Evolutionary conservation across 306 rosid species (phyloP).

Genomic region (Quercus dentata): DNA sequence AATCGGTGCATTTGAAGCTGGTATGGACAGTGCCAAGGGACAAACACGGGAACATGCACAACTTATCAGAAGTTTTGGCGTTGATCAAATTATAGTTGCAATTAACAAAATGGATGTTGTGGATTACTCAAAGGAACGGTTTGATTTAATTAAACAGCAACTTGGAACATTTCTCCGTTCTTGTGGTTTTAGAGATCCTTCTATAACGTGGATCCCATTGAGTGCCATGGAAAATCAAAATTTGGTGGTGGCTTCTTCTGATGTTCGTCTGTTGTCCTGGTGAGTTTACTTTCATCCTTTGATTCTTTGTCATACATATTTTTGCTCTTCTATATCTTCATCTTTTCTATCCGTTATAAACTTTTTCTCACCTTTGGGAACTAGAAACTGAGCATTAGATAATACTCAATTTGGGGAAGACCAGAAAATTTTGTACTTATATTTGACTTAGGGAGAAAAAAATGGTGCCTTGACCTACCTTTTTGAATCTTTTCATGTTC

Average conservation of each 20-base stretch:
- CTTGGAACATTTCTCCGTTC: slow-evolving; percentile 76
- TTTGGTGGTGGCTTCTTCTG: slow-evolving; percentile 82
- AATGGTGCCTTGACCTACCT: not conserved
- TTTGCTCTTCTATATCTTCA: not conserved
- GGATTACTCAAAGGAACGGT: slow-evolving; percentile 75
- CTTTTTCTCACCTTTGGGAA: not conserved
- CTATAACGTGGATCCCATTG: slow-evolving; percentile 75
- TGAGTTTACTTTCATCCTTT: slow-evolving; percentile 32
- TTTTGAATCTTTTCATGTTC: not conserved
- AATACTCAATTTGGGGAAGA: not conserved
- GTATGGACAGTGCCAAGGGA: slow-evolving; percentile 82
- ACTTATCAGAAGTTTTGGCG: slow-evolving; percentile 96
- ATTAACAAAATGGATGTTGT: slow-evolving; percentile 94
- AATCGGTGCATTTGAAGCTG: slow-evolving; percentile 85
- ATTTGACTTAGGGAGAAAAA: not conserved
- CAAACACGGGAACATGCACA: slow-evolving; percentile 95
- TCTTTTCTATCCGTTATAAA: not conserved
- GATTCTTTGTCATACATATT: not conserved
- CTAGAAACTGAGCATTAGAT: not conserved
- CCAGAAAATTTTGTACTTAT: not conserved
- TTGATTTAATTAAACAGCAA: slow-evolving; percentile 72
- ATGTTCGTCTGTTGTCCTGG: slow-evolving; percentile 63
- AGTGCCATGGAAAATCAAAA: slow-evolving; percentile 95
- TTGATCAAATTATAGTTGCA: slow-evolving; percentile 86
- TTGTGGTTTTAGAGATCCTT: slow-evolving; percentile 82